These are phyloP conservation scores for Clitopilus passeckerianus DNA, from an alignment of 768 basidiomycete species.

Conservation along the genomic window DNA sequence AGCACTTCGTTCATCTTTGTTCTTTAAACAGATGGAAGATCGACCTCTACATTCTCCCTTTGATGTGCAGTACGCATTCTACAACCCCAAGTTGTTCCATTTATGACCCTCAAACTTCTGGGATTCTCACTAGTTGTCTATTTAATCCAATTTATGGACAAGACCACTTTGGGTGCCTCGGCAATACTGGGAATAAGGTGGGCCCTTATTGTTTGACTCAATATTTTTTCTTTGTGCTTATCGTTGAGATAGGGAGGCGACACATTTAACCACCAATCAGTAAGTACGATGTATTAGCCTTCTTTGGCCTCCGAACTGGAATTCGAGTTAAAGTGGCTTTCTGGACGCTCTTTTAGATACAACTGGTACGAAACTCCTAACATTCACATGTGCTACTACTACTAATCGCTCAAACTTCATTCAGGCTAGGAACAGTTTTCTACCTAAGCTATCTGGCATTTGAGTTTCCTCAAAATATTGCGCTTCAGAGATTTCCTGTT, in stretches of 20 bases:
- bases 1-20: not conserved
- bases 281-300: conserved; percentile 21
- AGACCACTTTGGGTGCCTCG: conserved; percentile 62
- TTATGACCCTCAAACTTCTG: not conserved
- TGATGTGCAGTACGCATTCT: conserved; percentile 55
- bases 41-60: conserved; percentile 59
- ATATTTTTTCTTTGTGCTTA: not conserved
- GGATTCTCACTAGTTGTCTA: conserved; percentile 32
- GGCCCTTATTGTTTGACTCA: conserved; percentile 8
- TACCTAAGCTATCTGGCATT: conserved; percentile 68
- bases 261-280: conserved; percentile 64
- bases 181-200: conserved; percentile 71
- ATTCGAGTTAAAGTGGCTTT: no score
- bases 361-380: conserved; percentile 48
- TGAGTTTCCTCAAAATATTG: conserved; percentile 72
- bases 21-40: conserved; percentile 41
- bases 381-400: not conserved
- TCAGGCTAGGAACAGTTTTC: conserved; percentile 72
- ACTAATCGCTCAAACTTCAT: not conserved
- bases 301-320: not conserved
- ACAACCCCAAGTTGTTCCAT: not conserved
- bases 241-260: conserved; percentile 37
- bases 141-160: conserved; percentile 80
- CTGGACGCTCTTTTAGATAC: conserved; percentile 35
- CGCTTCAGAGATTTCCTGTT: conserved; percentile 67